phyloP scores from a whole-genome alignment of 2,329 filamentous ascomycete species.

The Colletotrichum camelliae region DNA sequence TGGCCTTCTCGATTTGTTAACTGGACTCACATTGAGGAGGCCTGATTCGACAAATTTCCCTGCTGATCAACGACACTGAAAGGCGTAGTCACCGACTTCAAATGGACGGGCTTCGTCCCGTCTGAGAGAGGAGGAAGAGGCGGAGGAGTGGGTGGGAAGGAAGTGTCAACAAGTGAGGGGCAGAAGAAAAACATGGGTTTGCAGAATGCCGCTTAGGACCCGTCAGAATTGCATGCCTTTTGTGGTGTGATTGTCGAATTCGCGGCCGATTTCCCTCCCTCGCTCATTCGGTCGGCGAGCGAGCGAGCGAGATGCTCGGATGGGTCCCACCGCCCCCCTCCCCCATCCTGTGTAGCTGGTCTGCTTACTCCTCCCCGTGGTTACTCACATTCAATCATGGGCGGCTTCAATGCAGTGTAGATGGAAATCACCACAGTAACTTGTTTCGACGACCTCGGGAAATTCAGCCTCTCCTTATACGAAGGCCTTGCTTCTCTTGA shows the following conservation, averaged over 20 bases:
- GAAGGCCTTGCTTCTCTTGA: not conserved
- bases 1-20: too few species aligned
- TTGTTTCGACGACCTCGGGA: not conserved
- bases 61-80: too few species aligned
- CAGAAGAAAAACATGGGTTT: not conserved
- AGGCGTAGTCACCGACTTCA: too few species aligned
- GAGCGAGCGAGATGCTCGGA: not conserved
- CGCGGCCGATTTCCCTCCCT: not conserved
- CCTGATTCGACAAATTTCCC: too few species aligned
- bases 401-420: not conserved
- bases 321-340: not conserved
- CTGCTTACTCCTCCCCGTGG: not conserved
- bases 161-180: not conserved
- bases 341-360: not conserved
- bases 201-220: not conserved
- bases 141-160: not conserved
- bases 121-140: not conserved
- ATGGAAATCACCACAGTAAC: not conserved
- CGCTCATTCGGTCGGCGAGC: not conserved
- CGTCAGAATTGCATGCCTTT: not conserved
- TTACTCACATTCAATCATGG: not conserved
- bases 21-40: too few species aligned
- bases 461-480: not conserved
- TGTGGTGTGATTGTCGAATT: not conserved
- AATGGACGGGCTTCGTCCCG: not conserved